phyloP scores from a whole-genome alignment of 805 yeast genomes.

The Metschnikowia lachancei region DNA sequence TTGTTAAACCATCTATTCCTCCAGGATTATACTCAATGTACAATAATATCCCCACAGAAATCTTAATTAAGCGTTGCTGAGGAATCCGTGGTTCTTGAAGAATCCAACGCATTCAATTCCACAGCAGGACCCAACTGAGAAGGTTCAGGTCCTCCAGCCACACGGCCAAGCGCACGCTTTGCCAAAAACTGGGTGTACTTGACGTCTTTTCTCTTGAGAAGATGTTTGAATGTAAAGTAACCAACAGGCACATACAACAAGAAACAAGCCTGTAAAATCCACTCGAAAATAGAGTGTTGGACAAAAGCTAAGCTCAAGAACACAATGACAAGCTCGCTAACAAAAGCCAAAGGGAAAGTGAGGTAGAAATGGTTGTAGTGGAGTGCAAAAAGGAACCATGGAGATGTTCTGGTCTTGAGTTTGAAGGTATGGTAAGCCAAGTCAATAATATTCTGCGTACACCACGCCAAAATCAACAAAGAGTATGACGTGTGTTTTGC shows the following conservation, averaged over 20 bases:
- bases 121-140: background rate
- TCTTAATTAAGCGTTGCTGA: background rate
- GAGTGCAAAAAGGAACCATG: constrained; percentile 35
- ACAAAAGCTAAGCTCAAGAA: constrained; percentile 38
- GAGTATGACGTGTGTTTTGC: constrained; percentile 44
- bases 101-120: background rate
- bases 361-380: constrained; percentile 35
- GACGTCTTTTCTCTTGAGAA: constrained; percentile 21
- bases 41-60: no score
- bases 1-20: no score
- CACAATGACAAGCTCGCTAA: constrained; percentile 35
- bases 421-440: constrained; percentile 36
- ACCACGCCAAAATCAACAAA: constrained; percentile 37
- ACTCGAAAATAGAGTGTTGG: constrained; percentile 24
- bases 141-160: no score
- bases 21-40: background rate
- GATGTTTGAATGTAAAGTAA: constrained; percentile 35
- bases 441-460: constrained; percentile 32
- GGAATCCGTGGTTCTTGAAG: background rate
- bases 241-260: constrained; percentile 37
- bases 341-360: constrained; percentile 32
- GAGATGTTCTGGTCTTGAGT: constrained; percentile 35
- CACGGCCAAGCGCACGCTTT: constrained; percentile 17
- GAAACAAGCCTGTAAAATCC: constrained; percentile 26
- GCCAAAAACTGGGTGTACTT: constrained; percentile 24